phyloP scores from a whole-genome alignment of 495 filamentous ascomycete species.

The Lepraria neglecta region DNA sequence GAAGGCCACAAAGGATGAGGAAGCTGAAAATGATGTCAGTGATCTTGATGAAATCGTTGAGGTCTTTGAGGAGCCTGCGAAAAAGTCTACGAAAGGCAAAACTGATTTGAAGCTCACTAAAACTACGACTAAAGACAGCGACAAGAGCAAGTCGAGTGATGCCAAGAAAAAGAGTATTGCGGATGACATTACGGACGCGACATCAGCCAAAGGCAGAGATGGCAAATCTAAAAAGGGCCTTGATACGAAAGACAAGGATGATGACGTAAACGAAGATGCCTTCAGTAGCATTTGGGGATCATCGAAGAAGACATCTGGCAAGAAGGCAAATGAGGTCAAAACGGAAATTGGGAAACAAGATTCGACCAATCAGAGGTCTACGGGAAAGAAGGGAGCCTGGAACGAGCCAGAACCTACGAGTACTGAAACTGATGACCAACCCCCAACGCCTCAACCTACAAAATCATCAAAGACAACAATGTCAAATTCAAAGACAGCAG shows the following conservation, averaged over 20 bases:
- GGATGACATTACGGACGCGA: slow-evolving; percentile 22
- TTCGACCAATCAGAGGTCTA: slow-evolving; percentile 28
- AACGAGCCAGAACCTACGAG: slow-evolving; percentile 34
- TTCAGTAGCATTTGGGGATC: slow-evolving; percentile 28
- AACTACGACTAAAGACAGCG: slow-evolving; percentile 28
- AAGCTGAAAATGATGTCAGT: slow-evolving; percentile 26
- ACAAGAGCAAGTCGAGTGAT: slow-evolving; percentile 24
- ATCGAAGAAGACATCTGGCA: slow-evolving; percentile 51
- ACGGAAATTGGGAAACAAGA: slow-evolving; percentile 40
- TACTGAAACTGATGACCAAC: slow-evolving; percentile 36
- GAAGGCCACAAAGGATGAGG: slow-evolving; percentile 32
- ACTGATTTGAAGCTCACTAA: slow-evolving; percentile 22
- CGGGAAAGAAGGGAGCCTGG: slow-evolving; percentile 27
- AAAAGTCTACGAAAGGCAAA: slow-evolving; percentile 25
- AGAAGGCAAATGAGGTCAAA: slow-evolving; percentile 51
- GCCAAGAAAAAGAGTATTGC: slow-evolving; percentile 26
- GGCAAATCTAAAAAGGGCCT: slow-evolving; percentile 19
- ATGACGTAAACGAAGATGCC: slow-evolving; percentile 21
- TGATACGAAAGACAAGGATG: slow-evolving; percentile 27
- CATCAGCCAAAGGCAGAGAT: slow-evolving; percentile 14
- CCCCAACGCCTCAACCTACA: slow-evolving; percentile 31
- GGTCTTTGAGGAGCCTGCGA: slow-evolving; percentile 22
- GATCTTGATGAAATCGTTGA: slow-evolving; percentile 20
- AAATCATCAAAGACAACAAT: slow-evolving; percentile 37
- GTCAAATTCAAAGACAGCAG: slow-evolving; percentile 36